Base-by-base conservation (phyloP, 306 rosid genomes). In the Cicer yamashitae region DNA sequence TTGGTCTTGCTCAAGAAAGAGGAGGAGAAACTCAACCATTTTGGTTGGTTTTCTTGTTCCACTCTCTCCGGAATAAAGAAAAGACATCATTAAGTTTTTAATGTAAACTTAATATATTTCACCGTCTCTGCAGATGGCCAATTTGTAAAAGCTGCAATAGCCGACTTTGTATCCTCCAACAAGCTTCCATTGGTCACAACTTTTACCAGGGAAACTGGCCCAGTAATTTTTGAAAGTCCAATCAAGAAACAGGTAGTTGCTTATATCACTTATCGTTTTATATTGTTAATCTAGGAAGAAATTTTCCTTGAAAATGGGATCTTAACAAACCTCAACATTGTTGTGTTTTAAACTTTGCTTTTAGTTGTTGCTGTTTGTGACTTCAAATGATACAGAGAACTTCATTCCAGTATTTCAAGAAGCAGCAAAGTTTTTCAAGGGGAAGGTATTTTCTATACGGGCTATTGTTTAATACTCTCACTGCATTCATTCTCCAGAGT, bases 151-250 rank as follows among this genome's bases (percentile, higher is more conserved):
- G 81, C 98, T 67, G 79, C 89, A 70, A 88, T 96, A 84, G 87
- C 87, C 0, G 87, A 87, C 20, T 96, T 90, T 86, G 99, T 96
- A 38, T 82, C 86, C 76, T 85, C 96, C 78, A 96, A 90, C 86
- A 96, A 96, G 89, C 99, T 96, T 84, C 97, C 99, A 13, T 70
- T 92, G 82, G 97, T 94, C 70, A 86, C 88, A 47, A 83, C 69
- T 47, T 89, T 92, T 79, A 87, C 96, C 1, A 84, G 89, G 84
- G 99, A 90, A 83, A 90, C 81, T 80, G 88, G 97, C 22, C 86
- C 90, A 18, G 58, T 81, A 30, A 83, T 94, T 72, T 92, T 94
- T 82, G 96, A 90, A 85, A 94, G 96, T 83, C 67, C 85, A 71
- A 92, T 92, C 30, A 94, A 92, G 91, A 94, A 90, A 82, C 99